phyloP scores from a whole-genome alignment of 768 basidiomycete genomes.

The Xerocomellus amylosporus region DNA sequence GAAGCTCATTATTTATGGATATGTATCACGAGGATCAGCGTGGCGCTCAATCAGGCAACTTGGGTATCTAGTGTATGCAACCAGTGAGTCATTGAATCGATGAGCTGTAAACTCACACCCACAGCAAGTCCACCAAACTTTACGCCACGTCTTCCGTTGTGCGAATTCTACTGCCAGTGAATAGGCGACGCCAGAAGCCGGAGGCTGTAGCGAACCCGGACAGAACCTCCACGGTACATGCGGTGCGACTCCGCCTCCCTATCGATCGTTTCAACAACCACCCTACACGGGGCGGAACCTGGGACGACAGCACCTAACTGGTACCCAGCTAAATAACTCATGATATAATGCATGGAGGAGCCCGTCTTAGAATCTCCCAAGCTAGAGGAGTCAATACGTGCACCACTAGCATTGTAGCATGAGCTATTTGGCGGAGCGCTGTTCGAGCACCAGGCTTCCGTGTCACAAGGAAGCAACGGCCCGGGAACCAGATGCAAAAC shows the following conservation, averaged over 20 bases:
- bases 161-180: background rate
- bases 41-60: conserved; percentile 1
- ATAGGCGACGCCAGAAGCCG: background rate
- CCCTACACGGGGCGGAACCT: background rate
- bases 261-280: background rate
- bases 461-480: background rate
- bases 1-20: background rate
- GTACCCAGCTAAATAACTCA: conserved; percentile 9
- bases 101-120: background rate
- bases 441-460: background rate
- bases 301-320: background rate
- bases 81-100: background rate
- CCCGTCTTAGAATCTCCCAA: background rate
- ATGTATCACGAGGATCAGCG: conserved; percentile 1
- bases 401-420: conserved; percentile 10
- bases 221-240: background rate
- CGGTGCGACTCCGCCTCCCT: background rate
- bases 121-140: background rate
- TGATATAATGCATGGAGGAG: conserved; percentile 7
- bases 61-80: background rate
- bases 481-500: background rate
- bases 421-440: background rate
- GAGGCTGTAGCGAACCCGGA: background rate
- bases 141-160: background rate
- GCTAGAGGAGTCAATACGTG: background rate